These are phyloP conservation scores for Annulohypoxylon moriforme DNA, from an alignment of 495 filamentous ascomycete species.

Conservation along the genomic window DNA sequence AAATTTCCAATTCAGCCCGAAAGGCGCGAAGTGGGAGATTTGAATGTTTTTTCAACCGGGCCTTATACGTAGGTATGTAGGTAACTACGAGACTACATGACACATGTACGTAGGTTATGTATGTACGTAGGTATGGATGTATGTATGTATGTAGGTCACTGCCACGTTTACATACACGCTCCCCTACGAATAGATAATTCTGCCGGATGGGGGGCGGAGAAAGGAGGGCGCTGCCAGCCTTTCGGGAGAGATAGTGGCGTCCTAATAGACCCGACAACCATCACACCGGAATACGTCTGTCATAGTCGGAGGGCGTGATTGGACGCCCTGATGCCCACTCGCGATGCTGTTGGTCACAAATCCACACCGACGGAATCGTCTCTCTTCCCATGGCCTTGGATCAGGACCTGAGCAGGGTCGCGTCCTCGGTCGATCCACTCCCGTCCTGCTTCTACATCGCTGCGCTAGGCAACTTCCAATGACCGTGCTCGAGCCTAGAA, in stretches of 20 bases:
- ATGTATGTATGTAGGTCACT: slow-evolving; percentile 14
- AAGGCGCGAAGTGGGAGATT: slow-evolving; percentile 19
- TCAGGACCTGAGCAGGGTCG: slow-evolving; percentile 25
- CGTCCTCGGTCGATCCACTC: slow-evolving; percentile 38
- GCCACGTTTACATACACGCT: slow-evolving; percentile 30
- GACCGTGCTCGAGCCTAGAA: slow-evolving; percentile 26
- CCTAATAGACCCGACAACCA: slow-evolving; percentile 35
- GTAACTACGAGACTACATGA: background rate
- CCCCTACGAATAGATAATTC: slow-evolving; percentile 13
- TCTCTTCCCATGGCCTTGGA: slow-evolving; percentile 42
- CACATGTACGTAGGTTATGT: slow-evolving; percentile 15
- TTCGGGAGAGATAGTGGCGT: slow-evolving; percentile 33
- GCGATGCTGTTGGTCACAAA: slow-evolving; percentile 35
- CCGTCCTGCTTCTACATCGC: slow-evolving; percentile 24
- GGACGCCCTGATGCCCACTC: slow-evolving; percentile 40
- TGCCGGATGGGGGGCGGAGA: slow-evolving; percentile 26
- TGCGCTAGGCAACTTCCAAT: slow-evolving; percentile 27
- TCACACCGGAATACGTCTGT: slow-evolving; percentile 32
- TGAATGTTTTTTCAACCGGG: slow-evolving; percentile 29
- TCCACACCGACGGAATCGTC: slow-evolving; percentile 37
- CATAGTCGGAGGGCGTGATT: slow-evolving; percentile 19
- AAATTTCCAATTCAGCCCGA: slow-evolving; percentile 7
- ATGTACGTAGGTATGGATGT: too few species aligned
- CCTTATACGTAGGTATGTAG: background rate
- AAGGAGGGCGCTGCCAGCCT: slow-evolving; percentile 19